Evolutionary conservation across 2,329 filamentous ascomycete genomes (phyloP).

Genomic region (Cercospora berteroae): DNA sequence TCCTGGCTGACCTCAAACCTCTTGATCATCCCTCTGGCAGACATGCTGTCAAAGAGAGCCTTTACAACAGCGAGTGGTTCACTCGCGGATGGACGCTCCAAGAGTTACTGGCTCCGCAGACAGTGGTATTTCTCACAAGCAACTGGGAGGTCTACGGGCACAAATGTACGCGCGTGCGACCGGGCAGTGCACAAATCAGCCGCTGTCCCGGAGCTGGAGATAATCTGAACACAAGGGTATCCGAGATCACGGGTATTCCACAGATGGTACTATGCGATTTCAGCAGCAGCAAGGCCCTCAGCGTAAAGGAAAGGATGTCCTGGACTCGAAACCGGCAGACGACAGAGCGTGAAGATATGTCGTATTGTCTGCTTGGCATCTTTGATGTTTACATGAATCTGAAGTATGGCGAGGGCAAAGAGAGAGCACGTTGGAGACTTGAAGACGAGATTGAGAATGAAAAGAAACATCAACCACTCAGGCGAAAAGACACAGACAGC

Average conservation of each 20-base stretch:
- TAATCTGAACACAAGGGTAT: slow-evolving; percentile 11
- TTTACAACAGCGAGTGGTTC: slow-evolving; percentile 24
- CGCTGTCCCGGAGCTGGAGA: not conserved
- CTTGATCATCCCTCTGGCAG: not conserved
- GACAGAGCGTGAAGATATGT: slow-evolving; percentile 13
- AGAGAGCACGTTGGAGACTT: slow-evolving; percentile 7
- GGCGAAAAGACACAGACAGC: not conserved
- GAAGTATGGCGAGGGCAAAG: slow-evolving; percentile 12
- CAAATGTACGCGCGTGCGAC: slow-evolving; percentile 9
- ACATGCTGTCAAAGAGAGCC: not conserved
- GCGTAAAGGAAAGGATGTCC: slow-evolving; percentile 1
- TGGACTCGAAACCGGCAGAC: slow-evolving; percentile 13
- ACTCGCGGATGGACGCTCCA: slow-evolving; percentile 29
- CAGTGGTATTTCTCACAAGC: slow-evolving; percentile 20
- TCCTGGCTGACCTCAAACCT: slow-evolving; percentile 14
- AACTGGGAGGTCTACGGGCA: slow-evolving; percentile 19
- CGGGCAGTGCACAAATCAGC: not conserved
- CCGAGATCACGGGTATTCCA: slow-evolving; percentile 17
- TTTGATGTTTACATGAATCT: slow-evolving; percentile 12
- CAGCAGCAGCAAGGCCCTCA: not conserved
- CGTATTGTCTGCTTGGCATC: slow-evolving; percentile 20
- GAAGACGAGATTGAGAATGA: slow-evolving; percentile 5
- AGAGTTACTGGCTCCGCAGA: slow-evolving; percentile 24
- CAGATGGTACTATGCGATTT: slow-evolving; percentile 13
- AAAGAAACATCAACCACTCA: not conserved